Evolutionary conservation across 2,329 filamentous ascomycete species (phyloP), one percentile per base, ranked within the genome.

Genomic region (Pseudocercospora ulei): DNA sequence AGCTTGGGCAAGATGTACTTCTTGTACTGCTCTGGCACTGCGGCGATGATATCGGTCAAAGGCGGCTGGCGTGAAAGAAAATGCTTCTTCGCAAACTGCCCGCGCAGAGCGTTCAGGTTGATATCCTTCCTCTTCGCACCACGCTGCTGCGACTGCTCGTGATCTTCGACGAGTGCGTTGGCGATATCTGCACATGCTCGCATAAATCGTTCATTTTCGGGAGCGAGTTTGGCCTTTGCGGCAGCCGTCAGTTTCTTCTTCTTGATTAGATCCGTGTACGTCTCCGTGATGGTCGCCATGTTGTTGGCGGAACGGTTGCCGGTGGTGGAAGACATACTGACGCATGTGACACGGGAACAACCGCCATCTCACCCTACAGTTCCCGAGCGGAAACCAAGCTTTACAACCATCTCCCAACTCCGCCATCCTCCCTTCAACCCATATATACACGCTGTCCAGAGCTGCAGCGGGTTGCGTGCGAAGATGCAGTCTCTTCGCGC

Each of bases 21-120:
- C 70, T 96, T 98, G 68, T 96, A 95, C 62, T 96, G 87, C 61
- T 98, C 90, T n/a, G 92, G 92, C 22, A 98, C 88, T 6, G 90
- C 90, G 38, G 90, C 85, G 58, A 98, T 96, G 58, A 98, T 98
- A 44, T 90, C 88, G 5, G 88, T 96, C 49, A 98, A 68, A 16
- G 92, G 85, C 19, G 90, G 90, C 52, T 93, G 83, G 46, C 77
- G 85, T 61, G 77, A 80, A 45, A 98, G 69, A 60, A 78, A 82
- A 67, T 96, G 86, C 67, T 95, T 96, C 67, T 90, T 93, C 29
- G 90, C 76, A 46, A 94, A 76, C 58, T 87, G 87, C 38, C 83
- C 78, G 29, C 90, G 79, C 50, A 98, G 65, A 42, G 77, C 72
- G 64, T 98, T 98, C 54, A 98, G 72, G 60, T 98, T 98, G 63